Conservation (phyloP, 805 yeast species). For the Alloascoidea hylecoeti region DNA sequence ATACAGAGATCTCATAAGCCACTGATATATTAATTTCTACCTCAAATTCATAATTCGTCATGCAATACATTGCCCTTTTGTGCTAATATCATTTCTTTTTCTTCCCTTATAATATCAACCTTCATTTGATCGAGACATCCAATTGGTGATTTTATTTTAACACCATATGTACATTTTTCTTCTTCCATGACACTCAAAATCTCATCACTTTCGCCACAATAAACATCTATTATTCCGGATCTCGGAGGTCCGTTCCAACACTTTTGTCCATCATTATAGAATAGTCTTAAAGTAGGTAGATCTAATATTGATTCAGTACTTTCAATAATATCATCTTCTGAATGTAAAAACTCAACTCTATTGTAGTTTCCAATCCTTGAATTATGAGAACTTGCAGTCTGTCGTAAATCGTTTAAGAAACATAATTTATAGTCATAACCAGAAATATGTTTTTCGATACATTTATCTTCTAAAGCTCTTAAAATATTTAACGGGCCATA, state of each 20-base stretch:
- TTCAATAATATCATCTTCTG: constrained; percentile 15
- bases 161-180: constrained; percentile 69
- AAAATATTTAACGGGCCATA: constrained; percentile 54
- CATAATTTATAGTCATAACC: constrained; percentile 60
- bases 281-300: constrained; percentile 19
- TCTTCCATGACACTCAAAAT: constrained; percentile 70
- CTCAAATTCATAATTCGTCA: no score
- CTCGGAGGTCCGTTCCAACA: constrained; percentile 96
- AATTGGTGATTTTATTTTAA: constrained; percentile 16
- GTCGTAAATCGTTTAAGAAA: constrained; percentile 40
- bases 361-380: constrained; percentile 35
- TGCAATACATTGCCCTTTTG: no score
- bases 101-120: no score
- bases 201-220: constrained; percentile 48
- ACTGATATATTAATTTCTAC: no score
- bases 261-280: constrained; percentile 48
- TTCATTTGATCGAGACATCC: no score
- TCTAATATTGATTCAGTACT: no score
- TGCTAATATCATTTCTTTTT: no score
- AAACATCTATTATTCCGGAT: constrained; percentile 44
- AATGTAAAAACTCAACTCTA: constrained; percentile 9
- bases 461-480: constrained; percentile 36
- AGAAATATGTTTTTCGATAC: constrained; percentile 38
- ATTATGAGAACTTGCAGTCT: constrained; percentile 32
- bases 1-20: no score